Evolutionary conservation across 2,329 filamentous ascomycete species (phyloP).

Genomic region (Fusarium robinianum): DNA sequence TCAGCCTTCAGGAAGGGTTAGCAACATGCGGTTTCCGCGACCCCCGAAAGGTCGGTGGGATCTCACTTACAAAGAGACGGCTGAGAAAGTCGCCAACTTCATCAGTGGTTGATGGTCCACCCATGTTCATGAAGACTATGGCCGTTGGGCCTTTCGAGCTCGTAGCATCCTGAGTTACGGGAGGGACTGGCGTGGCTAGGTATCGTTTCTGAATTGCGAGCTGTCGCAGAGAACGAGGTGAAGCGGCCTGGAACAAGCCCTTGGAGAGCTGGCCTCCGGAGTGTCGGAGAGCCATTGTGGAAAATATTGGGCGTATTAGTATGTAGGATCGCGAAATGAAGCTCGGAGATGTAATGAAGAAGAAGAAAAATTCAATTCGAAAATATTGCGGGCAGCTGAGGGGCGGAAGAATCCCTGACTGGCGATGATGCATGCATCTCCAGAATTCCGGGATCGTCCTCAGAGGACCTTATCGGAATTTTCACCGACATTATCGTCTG

Average conservation of each 20-base stretch:
- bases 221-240: conserved; percentile 39
- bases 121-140: conserved; percentile 99
- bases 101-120: conserved; percentile 83
- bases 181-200: conserved; percentile 59
- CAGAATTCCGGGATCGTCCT: conserved; percentile 33
- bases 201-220: conserved; percentile 39
- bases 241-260: conserved; percentile 32
- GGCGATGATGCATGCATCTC: conserved; percentile 37
- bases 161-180: conserved; percentile 77
- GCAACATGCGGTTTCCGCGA: conserved; percentile 8
- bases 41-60: background rate
- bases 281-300: conserved; percentile 40
- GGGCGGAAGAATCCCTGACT: conserved; percentile 24
- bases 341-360: background rate
- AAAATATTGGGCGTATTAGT: background rate
- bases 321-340: conserved; percentile 3
- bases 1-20: conserved; percentile 67
- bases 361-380: conserved; percentile 18
- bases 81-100: conserved; percentile 91
- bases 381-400: conserved; percentile 26
- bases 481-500: conserved; percentile 7
- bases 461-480: conserved; percentile 29
- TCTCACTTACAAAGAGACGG: conserved; percentile 86
- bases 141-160: conserved; percentile 82
- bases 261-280: conserved; percentile 39